These are phyloP conservation scores for Emmonsiellopsis sp. DNA, from an alignment of 2,329 filamentous ascomycete genomes.

Conservation along the genomic window DNA sequence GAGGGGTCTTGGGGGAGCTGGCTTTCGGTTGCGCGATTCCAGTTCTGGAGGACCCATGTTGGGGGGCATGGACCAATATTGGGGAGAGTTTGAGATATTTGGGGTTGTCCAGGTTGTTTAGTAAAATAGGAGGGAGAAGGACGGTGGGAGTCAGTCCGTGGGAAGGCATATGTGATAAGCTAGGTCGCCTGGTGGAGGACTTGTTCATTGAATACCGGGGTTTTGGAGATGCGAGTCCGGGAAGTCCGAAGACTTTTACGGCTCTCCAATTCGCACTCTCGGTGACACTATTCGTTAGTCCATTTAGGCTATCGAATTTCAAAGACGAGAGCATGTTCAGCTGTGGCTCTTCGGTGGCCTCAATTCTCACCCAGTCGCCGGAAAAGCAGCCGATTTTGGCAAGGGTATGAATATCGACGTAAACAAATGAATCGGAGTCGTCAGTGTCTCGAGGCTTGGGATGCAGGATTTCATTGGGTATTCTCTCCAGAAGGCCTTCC, in stretches of 20 bases:
- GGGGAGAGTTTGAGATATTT: conserved; percentile 71
- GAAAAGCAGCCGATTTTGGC: conserved; percentile 93
- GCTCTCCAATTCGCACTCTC: conserved; percentile 68
- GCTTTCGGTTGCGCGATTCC: conserved; percentile 46
- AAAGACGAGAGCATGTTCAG: conserved; percentile 51
- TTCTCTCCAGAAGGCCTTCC: conserved; percentile 61
- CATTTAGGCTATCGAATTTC: conserved; percentile 46
- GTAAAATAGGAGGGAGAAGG: conserved; percentile 75
- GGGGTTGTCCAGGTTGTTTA: conserved; percentile 75
- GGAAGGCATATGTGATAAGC: conserved; percentile 42
- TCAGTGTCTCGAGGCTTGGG: conserved; percentile 78
- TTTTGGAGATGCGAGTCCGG: conserved; percentile 51
- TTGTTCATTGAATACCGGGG: conserved; percentile 48
- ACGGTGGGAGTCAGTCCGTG: conserved; percentile 49
- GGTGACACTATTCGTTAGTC: conserved; percentile 35
- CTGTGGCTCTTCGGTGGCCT: conserved; percentile 62
- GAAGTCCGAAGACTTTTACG: conserved; percentile 79
- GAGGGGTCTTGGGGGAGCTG: conserved; percentile 41
- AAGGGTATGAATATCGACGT: conserved; percentile 77
- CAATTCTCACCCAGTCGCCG: conserved; percentile 88
- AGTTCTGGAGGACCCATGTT: conserved; percentile 47
- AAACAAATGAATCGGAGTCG: conserved; percentile 76
- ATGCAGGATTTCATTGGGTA: conserved; percentile 72
- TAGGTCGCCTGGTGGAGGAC: conserved; percentile 42
- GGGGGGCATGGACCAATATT: conserved; percentile 24